A percentile compares a stretch with the other conserved stretches of the same genome.
phyloP scores from a whole-genome alignment of 352 stramenopile species.

The Phytophthora pluvialis region DNA sequence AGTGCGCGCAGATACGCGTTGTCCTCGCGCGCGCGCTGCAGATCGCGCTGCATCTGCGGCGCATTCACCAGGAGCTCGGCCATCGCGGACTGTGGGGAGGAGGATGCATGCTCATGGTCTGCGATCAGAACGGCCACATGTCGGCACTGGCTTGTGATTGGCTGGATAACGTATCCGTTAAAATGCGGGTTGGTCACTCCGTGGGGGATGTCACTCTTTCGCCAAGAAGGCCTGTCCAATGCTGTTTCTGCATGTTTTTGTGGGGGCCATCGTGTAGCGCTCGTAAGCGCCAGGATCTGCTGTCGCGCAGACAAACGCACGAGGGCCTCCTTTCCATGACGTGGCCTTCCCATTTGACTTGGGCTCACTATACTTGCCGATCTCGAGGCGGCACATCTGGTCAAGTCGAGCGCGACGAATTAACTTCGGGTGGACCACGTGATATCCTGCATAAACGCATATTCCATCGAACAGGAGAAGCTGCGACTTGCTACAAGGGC shows the following conservation, averaged over 20 bases:
- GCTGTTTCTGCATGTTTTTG: slow-evolving; percentile 28
- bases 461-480: too few relatives aligned
- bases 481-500: slow-evolving; percentile 27
- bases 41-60: slow-evolving; percentile 36
- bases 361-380: background rate
- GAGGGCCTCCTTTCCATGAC: slow-evolving; percentile 8
- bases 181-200: slow-evolving; percentile 8
- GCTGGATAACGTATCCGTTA: slow-evolving; percentile 5
- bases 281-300: slow-evolving; percentile 13
- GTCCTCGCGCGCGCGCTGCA: slow-evolving; percentile 38
- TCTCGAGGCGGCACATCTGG: background rate
- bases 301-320: slow-evolving; percentile 20
- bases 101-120: slow-evolving; percentile 24
- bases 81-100: slow-evolving; percentile 15
- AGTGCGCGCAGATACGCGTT: slow-evolving; percentile 38
- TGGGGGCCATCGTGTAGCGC: too few relatives aligned
- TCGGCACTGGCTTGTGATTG: background rate
- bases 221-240: background rate
- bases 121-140: slow-evolving; percentile 16
- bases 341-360: slow-evolving; percentile 10
- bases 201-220: slow-evolving; percentile 5
- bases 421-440: slow-evolving; percentile 14
- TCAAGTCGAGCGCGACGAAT: background rate
- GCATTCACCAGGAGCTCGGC: slow-evolving; percentile 31
- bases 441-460: too few relatives aligned